Base-by-base conservation (phyloP, 441 rosid genomes). In the Corymbia calophylla region DNA sequence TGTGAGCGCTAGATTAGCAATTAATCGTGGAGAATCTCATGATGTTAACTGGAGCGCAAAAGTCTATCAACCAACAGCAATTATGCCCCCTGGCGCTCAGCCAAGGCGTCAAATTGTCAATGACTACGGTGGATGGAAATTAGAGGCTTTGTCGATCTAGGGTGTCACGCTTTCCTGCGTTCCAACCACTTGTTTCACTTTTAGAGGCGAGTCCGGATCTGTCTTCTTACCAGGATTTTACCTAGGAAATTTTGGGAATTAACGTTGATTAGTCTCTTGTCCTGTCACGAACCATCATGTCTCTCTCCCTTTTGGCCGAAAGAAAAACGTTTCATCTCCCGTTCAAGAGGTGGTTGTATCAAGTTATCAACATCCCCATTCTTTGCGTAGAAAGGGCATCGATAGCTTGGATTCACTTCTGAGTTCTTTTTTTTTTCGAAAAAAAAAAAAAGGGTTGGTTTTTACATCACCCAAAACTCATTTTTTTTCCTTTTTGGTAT, bases 21-120 rank as follows among this genome's bases (percentile, higher is more conserved):
- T 87, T 60, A 53, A 87, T 29, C 25, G 64, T 21, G 73, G 88
- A 56, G 90, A 88, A 88, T 90, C 90, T 77, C 88, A 90, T 88
- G 89, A 88, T 90, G 91, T 31, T 62, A 82, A 49, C 39, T 21
- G 9, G 2, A 87, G 70, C 55, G 7, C 66, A 5, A 39, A 47
- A 29, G 49, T 39, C 82, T 87, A 54, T 47, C 25, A 19, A 29
- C 89, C 55, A 31, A 31, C 77, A 21, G 44, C 53, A 66, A 47
- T 31, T 31, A 49, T 44, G 55, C 73, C 56, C 77, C 23, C 73
- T 87, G 32, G 29, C 88, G 27, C 35, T 87, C 77, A 14, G 53
- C 39, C 31, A 9, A 77, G 84, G 44, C 8, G 84, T 35, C 84
- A 25, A 13, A 44, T 13, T 44, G 84, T 77, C 84, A 23, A 77